Conservation (phyloP, 306 rosid genomes). For the Quercus engelmannii region DNA sequence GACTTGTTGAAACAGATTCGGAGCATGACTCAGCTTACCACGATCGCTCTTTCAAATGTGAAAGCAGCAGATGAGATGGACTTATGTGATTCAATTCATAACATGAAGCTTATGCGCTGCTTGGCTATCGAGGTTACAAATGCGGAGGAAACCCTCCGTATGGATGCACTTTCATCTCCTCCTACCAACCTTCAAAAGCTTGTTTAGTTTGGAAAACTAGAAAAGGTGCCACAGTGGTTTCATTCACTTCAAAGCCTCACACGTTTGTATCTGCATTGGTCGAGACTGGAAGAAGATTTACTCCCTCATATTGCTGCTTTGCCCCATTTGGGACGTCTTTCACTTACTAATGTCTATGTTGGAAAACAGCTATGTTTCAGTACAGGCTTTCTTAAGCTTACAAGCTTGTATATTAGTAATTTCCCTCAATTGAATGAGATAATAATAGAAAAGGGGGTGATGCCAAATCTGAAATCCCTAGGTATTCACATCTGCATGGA, state of each 20-base stretch:
- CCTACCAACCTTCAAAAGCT: background rate
- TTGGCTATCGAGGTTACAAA: too few species aligned
- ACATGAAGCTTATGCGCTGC: background rate
- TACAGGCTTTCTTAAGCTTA: too few species aligned
- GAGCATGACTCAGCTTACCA: background rate
- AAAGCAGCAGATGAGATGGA: background rate
- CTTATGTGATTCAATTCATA: conserved; percentile 3
- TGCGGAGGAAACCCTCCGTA: too few species aligned
- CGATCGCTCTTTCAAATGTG: background rate
- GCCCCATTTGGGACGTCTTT: background rate
- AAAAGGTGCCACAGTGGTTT: conserved; percentile 1
- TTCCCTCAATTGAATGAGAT: too few species aligned
- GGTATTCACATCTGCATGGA: too few species aligned
- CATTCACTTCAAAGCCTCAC: background rate
- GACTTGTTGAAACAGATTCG: background rate
- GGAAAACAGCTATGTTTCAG: too few species aligned
- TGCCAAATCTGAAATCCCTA: too few species aligned
- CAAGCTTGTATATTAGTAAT: too few species aligned
- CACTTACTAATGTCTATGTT: too few species aligned
- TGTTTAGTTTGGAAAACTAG: background rate
- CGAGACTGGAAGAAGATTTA: background rate
- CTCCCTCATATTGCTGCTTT: conserved; percentile 1
- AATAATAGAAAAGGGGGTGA: too few species aligned
- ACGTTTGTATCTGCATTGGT: background rate
- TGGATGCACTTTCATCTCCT: background rate